Percentiles rank a stretch among this genome's conserved stretches.
These are phyloP conservation scores for Friedmanniomyces simplex DNA, from an alignment of 495 filamentous ascomycete species.

Conservation along the genomic window DNA sequence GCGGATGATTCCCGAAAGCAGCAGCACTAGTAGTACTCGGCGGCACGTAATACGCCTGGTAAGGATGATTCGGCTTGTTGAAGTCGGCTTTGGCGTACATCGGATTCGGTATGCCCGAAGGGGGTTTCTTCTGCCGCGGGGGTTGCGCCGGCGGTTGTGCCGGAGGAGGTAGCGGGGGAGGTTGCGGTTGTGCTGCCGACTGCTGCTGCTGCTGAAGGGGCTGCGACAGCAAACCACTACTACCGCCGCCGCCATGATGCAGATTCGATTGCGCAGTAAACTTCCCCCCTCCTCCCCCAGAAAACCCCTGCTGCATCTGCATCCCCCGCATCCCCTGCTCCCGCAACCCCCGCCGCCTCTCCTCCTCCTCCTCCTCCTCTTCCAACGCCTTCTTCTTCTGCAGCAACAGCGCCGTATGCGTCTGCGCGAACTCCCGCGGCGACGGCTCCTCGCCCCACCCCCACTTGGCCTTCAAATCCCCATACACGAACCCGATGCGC, in stretches of 20 bases:
- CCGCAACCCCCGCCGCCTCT: constrained; percentile 4
- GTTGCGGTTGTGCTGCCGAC: constrained; percentile 11
- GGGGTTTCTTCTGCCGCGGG: constrained; percentile 23
- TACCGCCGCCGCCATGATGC: background rate
- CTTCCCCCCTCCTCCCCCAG: background rate
- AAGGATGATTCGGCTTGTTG: constrained; percentile 61
- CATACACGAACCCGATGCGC: constrained; percentile 56
- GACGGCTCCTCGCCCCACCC: constrained; percentile 51
- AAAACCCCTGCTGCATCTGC: constrained; percentile 4
- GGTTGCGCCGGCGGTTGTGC: constrained; percentile 5
- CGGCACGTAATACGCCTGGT: constrained; percentile 47
- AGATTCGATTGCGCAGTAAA: background rate
- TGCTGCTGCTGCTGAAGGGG: background rate
- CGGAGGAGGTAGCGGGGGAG: no score
- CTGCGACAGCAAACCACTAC: background rate
- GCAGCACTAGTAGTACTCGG: constrained; percentile 16
- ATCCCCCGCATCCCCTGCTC: background rate
- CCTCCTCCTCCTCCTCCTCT: constrained; percentile 14
- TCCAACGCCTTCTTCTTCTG: no score
- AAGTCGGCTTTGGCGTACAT: constrained; percentile 59
- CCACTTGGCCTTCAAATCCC: constrained; percentile 66
- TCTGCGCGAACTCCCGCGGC: constrained; percentile 24
- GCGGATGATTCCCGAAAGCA: background rate
- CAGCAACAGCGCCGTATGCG: constrained; percentile 14
- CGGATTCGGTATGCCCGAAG: constrained; percentile 51